Percentiles rank a stretch among this genome's conserved stretches.
These are phyloP conservation scores for Peronospora destructor DNA, from an alignment of 352 stramenopile species.

Conservation along the genomic window DNA sequence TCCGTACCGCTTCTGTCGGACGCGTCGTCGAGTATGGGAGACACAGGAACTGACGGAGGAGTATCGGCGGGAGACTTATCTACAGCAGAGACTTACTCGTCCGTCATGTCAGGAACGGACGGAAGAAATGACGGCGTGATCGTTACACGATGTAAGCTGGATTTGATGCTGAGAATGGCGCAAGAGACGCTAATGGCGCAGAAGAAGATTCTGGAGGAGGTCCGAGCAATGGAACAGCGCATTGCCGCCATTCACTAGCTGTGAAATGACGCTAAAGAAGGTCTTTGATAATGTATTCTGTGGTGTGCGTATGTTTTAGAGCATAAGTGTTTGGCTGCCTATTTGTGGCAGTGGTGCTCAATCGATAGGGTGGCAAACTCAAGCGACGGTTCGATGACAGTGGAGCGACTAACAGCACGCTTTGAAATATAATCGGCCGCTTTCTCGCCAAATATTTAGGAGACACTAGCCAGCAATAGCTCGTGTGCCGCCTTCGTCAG, in stretches of 20 bases:
- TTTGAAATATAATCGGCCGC: slow-evolving; percentile 9
- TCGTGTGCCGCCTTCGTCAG: too few relatives aligned
- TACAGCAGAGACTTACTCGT: slow-evolving; percentile 26
- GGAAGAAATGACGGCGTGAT: slow-evolving; percentile 29
- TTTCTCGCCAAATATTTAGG: too few relatives aligned
- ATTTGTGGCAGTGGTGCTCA: slow-evolving; percentile 4
- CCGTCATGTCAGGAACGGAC: slow-evolving; percentile 14
- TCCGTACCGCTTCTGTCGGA: slow-evolving; percentile 27
- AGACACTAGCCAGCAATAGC: too few relatives aligned
- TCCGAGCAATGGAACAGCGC: slow-evolving; percentile 44
- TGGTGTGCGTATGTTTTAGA: too few relatives aligned
- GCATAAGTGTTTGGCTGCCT: too few relatives aligned
- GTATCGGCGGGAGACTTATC: slow-evolving; percentile 27
- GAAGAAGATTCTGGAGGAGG: slow-evolving; percentile 56
- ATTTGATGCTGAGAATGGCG: slow-evolving; percentile 43
- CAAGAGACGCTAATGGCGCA: slow-evolving; percentile 54
- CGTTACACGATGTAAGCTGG: slow-evolving; percentile 43
- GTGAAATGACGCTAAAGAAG: not conserved
- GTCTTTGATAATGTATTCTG: slow-evolving; percentile 4
- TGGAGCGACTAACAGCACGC: not conserved
- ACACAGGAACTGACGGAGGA: slow-evolving; percentile 21
- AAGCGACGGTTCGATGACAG: slow-evolving; percentile 9
- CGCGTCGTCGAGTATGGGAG: slow-evolving; percentile 22
- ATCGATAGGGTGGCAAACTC: slow-evolving; percentile 6
- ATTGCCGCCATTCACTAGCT: slow-evolving; percentile 23